Conservation (phyloP, 805 yeast species). For the Brettanomyces sp. region DNA sequence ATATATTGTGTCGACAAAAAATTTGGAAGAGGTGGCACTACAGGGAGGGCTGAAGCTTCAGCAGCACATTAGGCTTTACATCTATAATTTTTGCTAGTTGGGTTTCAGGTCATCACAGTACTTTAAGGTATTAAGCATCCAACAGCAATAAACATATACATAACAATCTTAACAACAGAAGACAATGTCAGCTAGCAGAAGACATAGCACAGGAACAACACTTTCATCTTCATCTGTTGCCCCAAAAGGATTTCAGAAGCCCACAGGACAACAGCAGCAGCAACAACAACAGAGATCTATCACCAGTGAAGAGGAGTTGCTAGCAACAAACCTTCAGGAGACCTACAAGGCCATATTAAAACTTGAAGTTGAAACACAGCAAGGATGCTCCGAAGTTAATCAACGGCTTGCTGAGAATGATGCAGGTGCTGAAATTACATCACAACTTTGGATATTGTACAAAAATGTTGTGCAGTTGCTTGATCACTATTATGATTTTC, state of each 20-base stretch:
- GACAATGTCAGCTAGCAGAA: constrained; percentile 5
- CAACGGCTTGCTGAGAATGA: constrained; percentile 36
- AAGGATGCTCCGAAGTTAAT: constrained; percentile 54
- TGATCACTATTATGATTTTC: constrained; percentile 64
- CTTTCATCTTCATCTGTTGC: constrained; percentile 5
- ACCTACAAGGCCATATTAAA: constrained; percentile 63
- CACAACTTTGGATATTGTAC: constrained; percentile 64
- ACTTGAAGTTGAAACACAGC: constrained; percentile 60
- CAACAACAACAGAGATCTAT: constrained; percentile 16
- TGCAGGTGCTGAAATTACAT: constrained; percentile 41
- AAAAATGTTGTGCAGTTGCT: constrained; percentile 56
- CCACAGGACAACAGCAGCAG: constrained; percentile 4
- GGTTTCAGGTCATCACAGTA: constrained; percentile 1
- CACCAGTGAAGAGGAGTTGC: constrained; percentile 52
- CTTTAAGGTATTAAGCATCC: background rate
- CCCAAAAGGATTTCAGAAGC: constrained; percentile 8
- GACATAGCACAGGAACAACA: constrained; percentile 20
- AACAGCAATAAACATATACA: constrained; percentile 3
- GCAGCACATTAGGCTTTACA: constrained; percentile 1
- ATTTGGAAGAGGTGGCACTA: too few relatives aligned
- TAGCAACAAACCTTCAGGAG: constrained; percentile 65
- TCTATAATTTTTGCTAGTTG: constrained; percentile 2
- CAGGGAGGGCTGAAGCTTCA: too few relatives aligned
- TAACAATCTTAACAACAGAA: constrained; percentile 5
- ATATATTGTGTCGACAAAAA: too few relatives aligned